A percentile compares a stretch with the other conserved stretches of the same genome.
Conservation (phyloP, 805 yeast species). For the Wickerhamiella sorbophila region DNA sequence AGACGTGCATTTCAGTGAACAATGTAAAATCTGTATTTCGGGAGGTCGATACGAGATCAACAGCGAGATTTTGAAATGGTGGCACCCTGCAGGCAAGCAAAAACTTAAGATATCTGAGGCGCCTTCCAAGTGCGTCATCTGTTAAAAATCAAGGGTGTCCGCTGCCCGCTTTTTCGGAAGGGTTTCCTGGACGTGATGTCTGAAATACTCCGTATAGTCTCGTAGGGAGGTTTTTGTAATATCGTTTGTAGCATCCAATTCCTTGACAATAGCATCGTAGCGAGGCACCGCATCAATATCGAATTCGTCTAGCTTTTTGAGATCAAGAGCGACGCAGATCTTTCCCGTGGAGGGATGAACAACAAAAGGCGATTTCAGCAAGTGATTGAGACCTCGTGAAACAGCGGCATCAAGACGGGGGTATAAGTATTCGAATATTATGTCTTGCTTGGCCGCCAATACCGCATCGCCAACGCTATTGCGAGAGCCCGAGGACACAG, state of each 20-base stretch:
- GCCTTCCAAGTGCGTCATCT: not conserved
- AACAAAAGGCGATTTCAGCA: constrained; percentile 91
- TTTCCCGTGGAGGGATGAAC: constrained; percentile 93
- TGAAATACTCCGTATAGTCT: constrained; percentile 55
- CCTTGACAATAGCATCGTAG: constrained; percentile 45
- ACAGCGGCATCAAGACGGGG: constrained; percentile 92
- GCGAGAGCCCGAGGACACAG: constrained; percentile 27
- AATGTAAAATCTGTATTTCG: not conserved
- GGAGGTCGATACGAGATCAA: not conserved
- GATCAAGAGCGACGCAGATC: constrained; percentile 69
- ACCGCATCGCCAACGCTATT: constrained; percentile 25
- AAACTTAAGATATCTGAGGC: constrained; percentile 2
- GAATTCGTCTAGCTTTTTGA: constrained; percentile 34
- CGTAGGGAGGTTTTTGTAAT: constrained; percentile 52
- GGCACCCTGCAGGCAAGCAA: constrained; percentile 37
- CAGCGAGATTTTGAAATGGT: constrained; percentile 40
- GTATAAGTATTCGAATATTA: constrained; percentile 65
- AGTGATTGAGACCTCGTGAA: constrained; percentile 75
- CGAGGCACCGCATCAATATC: constrained; percentile 74
- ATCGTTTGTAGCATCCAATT: constrained; percentile 29
- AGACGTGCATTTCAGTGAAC: constrained; percentile 37
- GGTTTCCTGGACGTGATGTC: constrained; percentile 43
- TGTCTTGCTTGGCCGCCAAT: constrained; percentile 66
- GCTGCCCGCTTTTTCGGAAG: constrained; percentile 34
- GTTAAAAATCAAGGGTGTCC: constrained; percentile 17